Conservation (phyloP, 164 flowering plant genomes). For the Sedum album region DNA sequence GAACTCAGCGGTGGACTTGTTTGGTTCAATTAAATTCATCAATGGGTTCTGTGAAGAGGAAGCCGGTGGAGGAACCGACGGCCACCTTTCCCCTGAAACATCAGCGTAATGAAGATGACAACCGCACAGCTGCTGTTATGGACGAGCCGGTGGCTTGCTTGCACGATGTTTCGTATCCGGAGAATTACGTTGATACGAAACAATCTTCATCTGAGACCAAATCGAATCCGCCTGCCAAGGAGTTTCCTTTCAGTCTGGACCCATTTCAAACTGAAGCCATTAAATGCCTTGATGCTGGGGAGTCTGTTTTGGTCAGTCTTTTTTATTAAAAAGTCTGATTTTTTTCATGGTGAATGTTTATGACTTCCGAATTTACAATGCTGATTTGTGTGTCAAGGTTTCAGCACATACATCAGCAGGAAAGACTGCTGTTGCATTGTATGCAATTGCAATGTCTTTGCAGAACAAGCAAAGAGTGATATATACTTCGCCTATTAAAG, state of each 20-base stretch:
- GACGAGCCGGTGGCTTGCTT: slow-evolving; percentile 55
- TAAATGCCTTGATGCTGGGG: slow-evolving; percentile 67
- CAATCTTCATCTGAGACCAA: slow-evolving; percentile 9
- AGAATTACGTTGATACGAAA: slow-evolving; percentile 29
- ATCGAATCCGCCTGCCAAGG: slow-evolving; percentile 59
- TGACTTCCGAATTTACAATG: not conserved
- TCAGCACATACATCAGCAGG: slow-evolving; percentile 99
- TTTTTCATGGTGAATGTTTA: not conserved
- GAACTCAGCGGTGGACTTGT: not conserved
- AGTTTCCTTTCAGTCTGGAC: slow-evolving; percentile 70
- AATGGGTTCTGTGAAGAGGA: slow-evolving; percentile 65
- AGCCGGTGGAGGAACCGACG: slow-evolving; percentile 27
- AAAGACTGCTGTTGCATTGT: slow-evolving; percentile 88
- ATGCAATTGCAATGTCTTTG: slow-evolving; percentile 95
- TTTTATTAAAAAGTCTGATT: too few relatives aligned
- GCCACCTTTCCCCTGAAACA: slow-evolving; percentile 28
- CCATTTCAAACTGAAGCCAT: slow-evolving; percentile 93
- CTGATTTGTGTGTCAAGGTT: slow-evolving; percentile 33
- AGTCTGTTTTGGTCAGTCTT: slow-evolving; percentile 99
- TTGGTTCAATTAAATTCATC: not conserved
- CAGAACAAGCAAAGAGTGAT: slow-evolving; percentile 81
- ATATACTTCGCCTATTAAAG: slow-evolving; percentile 97
- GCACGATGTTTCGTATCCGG: slow-evolving; percentile 86
- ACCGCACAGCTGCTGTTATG: slow-evolving; percentile 11
- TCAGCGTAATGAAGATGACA: slow-evolving; percentile 18